Evolutionary conservation across 805 yeast genomes (phyloP), one percentile per base, ranked within the genome.

Genomic region (Phaffomyces opuntiae): DNA sequence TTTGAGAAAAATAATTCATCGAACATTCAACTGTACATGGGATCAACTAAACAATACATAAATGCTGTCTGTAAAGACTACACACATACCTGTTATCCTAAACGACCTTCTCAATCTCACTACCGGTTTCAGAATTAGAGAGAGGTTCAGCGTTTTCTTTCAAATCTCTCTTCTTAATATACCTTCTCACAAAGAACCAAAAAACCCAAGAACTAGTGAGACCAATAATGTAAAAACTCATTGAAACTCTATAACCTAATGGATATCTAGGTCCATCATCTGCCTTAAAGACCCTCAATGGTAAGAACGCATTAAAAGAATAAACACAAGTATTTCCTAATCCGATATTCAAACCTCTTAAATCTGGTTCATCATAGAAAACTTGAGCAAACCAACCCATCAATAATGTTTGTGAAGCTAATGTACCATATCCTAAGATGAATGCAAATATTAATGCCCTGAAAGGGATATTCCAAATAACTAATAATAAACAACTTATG

Each of bases 341-440:
- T 5, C 35, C 47, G 4, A 44, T 32, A 17, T 36, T 36, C 14
- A 39, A 7, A 31, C 38, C 29, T 25, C 37, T 44, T 8, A 44
- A 13, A 40, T 45, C 44, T 4, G 39, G 29, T 27, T 31, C 32
- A 36, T 40, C 41, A 14, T 40, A 32, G 14, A 27, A 40, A 3
- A 37, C 29, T 32, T 44, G 41, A 32, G 47, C 43, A 25, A 40
- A 40, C 40, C 44, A 44, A 17, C 33, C n/a, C 36, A 40, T 37
- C 3, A 21, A 5, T 3, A 40, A 9, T 1, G 44, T 40, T 25
- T 40, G 40, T 17, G 40, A 27, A 19, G 44, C 16, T 26, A 14
- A 16, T n/a, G 41, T 19, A 25, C 40, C 47, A 26, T 17, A 26
- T 11, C 41, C 38, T 6, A 44, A 36, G 12, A 44, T 24, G 25